Evolutionary conservation across 2,329 filamentous ascomycete genomes (phyloP).

Genomic region (Paraconiothyrium sp.): DNA sequence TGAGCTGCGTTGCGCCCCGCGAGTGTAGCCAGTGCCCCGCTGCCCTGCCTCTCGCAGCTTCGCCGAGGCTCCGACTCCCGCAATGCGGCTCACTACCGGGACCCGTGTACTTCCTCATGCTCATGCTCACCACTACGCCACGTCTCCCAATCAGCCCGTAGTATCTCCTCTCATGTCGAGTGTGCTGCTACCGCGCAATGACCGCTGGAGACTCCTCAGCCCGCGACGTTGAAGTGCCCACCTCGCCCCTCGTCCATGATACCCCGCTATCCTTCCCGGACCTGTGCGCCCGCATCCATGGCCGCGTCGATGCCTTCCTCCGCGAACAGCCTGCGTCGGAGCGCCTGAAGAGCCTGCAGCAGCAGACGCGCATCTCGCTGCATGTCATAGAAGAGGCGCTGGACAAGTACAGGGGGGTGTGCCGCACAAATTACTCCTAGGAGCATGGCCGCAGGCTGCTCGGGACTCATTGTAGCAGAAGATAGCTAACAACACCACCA

Average conservation of each 20-base stretch:
- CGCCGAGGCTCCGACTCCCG: slow-evolving; percentile 14
- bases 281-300: slow-evolving; percentile 63
- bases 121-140: neutral
- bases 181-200: slow-evolving; percentile 48
- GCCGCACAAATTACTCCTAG: neutral
- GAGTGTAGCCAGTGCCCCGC: neutral
- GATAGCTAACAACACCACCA: slow-evolving; percentile 28
- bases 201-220: slow-evolving; percentile 35
- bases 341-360: slow-evolving; percentile 72
- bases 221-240: slow-evolving; percentile 49
- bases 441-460: slow-evolving; percentile 8
- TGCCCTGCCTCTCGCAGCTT: neutral
- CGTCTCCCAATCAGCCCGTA: neutral
- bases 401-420: slow-evolving; percentile 74
- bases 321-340: slow-evolving; percentile 65
- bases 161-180: slow-evolving; percentile 44
- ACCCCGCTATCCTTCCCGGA: slow-evolving; percentile 58
- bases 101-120: neutral
- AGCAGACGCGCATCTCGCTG: slow-evolving; percentile 77
- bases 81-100: slow-evolving; percentile 6
- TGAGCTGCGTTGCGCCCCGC: neutral
- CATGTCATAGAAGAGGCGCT: slow-evolving; percentile 79
- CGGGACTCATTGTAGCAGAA: slow-evolving; percentile 5
- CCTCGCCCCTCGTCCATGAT: slow-evolving; percentile 50
- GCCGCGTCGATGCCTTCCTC: slow-evolving; percentile 73